Base-by-base conservation (phyloP, 257 asterid genomes). In the Schizonepeta tenuifolia region DNA sequence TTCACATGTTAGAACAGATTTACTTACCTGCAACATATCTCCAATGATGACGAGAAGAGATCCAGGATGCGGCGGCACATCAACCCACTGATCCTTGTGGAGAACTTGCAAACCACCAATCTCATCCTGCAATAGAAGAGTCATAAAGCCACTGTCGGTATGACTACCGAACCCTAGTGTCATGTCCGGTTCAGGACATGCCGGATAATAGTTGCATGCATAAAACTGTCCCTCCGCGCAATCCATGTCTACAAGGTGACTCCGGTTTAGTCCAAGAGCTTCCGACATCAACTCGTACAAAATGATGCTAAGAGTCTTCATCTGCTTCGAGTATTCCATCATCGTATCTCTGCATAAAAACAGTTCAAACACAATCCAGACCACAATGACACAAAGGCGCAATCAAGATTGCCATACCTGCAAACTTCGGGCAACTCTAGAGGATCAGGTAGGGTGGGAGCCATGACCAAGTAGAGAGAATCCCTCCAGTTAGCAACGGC, bases 181-280 rank as follows among this genome's bases (percentile, higher is more conserved):
- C 13, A 51, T 41, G 11, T 87, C 81, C 2, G 92, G 90, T 57
- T 87, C 74, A 12, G 90, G 90, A 63, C 92, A 87, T 41, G 75
- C 65, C 0, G 88, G 92, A 24, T 74, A 80, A 54, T 87, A 84
- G 43, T 84, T 86, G 24, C 83, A 69, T 1, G 74, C 2, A 0
- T 64, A 6, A 7, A 41, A 43, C 3, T 67, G 77, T 15, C 89
- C 82, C 38, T 78, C 77, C 0, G 55, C 74, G 9, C 86, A 83
- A 5, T 54, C 77, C 76, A 83, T 66, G 28, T 63, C 66, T 20
- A 20, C 33, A 2, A 86, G 77, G 38, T 70, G 73, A 13, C 21
- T 53, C 0, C 41, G 44, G 0, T 60, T 50, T 1, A 83, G 82
- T 0, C 90, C 86, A 1, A 86, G 71, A 6, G 77, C 85, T 44